Evolutionary conservation across 371 early-diverging fungal species (phyloP).

Genomic region (Globomyces sp.): DNA sequence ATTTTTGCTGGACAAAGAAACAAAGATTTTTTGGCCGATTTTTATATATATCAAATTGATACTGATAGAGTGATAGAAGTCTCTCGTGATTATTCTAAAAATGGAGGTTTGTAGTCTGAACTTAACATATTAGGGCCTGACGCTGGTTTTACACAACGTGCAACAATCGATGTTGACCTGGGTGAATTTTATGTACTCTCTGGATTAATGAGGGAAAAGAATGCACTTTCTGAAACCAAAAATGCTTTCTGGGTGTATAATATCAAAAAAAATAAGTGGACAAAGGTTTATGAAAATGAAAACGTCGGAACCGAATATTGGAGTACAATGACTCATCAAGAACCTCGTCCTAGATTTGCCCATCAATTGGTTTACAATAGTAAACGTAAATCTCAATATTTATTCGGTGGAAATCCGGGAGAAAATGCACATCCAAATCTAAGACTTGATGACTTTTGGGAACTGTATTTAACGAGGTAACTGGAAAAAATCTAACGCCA

Average conservation of each 20-base stretch:
- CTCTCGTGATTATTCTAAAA: conserved; percentile 64
- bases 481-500: not conserved
- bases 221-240: conserved; percentile 51
- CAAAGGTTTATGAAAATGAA: conserved; percentile 70
- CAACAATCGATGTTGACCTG: conserved; percentile 69
- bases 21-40: conserved; percentile 70
- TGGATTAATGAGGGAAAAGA: conserved; percentile 62
- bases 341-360: conserved; percentile 82
- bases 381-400: conserved; percentile 59
- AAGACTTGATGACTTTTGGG: conserved; percentile 86
- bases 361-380: conserved; percentile 82
- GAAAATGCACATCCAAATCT: conserved; percentile 49
- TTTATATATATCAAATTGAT: conserved; percentile 78
- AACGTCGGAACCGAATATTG: conserved; percentile 47
- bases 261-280: conserved; percentile 64
- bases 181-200: conserved; percentile 82
- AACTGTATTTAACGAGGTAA: conserved; percentile 66
- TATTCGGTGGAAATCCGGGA: conserved; percentile 91
- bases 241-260: conserved; percentile 78
- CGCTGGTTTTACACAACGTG: conserved; percentile 81
- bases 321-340: conserved; percentile 48
- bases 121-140: conserved; percentile 47
- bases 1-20: conserved; percentile 88
- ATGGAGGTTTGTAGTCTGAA: conserved; percentile 38
- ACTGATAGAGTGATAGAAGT: conserved; percentile 69